Percentiles rank a stretch among this genome's conserved stretches.
Conservation (phyloP, 176 grass and related monocot species). For the Bolboschoenus planiculmis region DNA sequence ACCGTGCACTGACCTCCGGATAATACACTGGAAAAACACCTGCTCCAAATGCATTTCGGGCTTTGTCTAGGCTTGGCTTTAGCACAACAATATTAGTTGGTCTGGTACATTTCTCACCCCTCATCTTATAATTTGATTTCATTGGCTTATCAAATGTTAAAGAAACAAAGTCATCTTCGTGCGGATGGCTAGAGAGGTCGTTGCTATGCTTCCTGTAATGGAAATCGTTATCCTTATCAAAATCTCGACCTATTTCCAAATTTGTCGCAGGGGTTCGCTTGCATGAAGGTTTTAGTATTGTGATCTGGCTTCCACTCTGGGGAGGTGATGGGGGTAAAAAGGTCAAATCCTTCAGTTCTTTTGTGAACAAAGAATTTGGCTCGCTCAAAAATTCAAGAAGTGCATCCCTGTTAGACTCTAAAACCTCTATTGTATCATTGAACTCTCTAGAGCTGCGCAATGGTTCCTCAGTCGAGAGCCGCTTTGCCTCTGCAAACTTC, state of each 20-base stretch:
- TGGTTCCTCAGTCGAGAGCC: conserved; percentile 52
- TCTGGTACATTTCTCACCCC: conserved; percentile 25
- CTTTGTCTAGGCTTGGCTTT: conserved; percentile 70
- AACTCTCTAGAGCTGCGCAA: conserved; percentile 67
- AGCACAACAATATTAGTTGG: conserved; percentile 82
- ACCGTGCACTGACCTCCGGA: conserved; percentile 18
- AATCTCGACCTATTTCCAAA: conserved; percentile 5
- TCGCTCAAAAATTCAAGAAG: conserved; percentile 77
- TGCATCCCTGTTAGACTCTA: conserved; percentile 74
- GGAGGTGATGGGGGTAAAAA: conserved; percentile 42
- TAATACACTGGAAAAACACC: conserved; percentile 18
- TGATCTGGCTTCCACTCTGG: conserved; percentile 57
- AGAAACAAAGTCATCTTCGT: conserved; percentile 47
- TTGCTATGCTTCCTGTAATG: conserved; percentile 38
- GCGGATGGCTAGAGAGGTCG: conserved; percentile 21
- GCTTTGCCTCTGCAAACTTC: conserved; percentile 79
- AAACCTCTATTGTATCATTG: conserved; percentile 62
- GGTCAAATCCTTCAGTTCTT: conserved; percentile 38
- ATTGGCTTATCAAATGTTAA: conserved; percentile 48
- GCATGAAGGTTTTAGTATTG: conserved; percentile 72
- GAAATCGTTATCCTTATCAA: conserved; percentile 16
- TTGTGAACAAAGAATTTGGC: conserved; percentile 46
- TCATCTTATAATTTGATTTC: conserved; percentile 44
- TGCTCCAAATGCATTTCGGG: conserved; percentile 37
- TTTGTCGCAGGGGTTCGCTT: conserved; percentile 15